These are phyloP conservation scores for Stagonosporopsis cucurbitacearum DNA, from an alignment of 2,329 filamentous ascomycete genomes.

Conservation along the genomic window DNA sequence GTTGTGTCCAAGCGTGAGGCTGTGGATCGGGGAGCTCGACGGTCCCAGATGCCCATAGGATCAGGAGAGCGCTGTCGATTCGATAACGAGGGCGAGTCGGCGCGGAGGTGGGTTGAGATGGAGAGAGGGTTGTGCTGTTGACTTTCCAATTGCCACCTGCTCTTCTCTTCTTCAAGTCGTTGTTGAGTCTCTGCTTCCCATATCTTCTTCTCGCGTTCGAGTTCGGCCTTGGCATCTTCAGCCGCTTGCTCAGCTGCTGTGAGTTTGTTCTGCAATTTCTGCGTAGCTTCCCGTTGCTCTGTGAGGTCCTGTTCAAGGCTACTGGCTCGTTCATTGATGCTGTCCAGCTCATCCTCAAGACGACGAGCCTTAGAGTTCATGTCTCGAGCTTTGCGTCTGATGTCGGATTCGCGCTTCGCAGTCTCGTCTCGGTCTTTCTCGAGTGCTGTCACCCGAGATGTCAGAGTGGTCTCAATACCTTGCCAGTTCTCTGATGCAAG, in stretches of 20 bases:
- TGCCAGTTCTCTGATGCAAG: constrained; percentile 98
- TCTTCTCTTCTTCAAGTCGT: constrained; percentile 69
- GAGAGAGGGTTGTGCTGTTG: constrained; percentile 38
- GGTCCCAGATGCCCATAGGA: constrained; percentile 39
- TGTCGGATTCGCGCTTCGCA: constrained; percentile 79
- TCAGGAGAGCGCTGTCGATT: constrained; percentile 52
- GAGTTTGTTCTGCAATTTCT: constrained; percentile 68
- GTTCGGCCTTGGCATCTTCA: constrained; percentile 62
- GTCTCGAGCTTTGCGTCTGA: constrained; percentile 88
- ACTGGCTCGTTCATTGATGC: constrained; percentile 68
- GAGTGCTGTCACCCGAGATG: constrained; percentile 75
- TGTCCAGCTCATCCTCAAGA: constrained; percentile 84
- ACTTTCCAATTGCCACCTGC: constrained; percentile 62
- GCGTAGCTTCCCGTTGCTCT: constrained; percentile 64
- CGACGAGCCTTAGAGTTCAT: constrained; percentile 71
- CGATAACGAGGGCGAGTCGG: constrained; percentile 47
- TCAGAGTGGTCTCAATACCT: constrained; percentile 85
- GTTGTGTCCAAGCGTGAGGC: constrained; percentile 39
- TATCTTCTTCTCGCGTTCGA: constrained; percentile 65
- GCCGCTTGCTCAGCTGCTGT: constrained; percentile 70
- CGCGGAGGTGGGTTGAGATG: constrained; percentile 40
- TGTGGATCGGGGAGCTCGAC: constrained; percentile 42
- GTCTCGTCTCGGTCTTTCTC: constrained; percentile 94
- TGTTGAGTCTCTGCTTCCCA: constrained; percentile 64
- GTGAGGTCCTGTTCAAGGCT: constrained; percentile 69